A percentile compares a stretch with the other conserved stretches of the same genome.
phyloP scores from a whole-genome alignment of 768 basidiomycete genomes.

The Infundibulicybe gibba region DNA sequence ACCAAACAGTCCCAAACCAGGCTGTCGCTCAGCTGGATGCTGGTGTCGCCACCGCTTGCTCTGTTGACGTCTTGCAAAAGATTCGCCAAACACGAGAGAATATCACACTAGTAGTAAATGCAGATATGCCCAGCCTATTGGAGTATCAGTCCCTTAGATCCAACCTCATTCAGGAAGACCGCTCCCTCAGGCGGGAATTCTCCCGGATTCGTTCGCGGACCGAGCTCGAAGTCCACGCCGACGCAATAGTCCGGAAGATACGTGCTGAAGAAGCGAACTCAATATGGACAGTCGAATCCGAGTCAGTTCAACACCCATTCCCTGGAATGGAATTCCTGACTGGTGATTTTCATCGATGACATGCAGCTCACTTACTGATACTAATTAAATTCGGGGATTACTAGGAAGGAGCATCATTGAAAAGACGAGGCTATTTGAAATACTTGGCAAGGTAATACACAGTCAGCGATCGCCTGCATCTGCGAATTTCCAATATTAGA shows the following conservation, averaged over 20 bases:
- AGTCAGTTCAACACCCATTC: conserved; percentile 57
- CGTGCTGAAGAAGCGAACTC: conserved; percentile 49
- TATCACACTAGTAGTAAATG: too few relatives aligned
- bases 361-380: neutral
- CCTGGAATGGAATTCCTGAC: conserved; percentile 81
- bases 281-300: conserved; percentile 57
- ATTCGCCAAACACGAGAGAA: too few relatives aligned
- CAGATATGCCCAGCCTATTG: too few relatives aligned
- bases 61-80: too few relatives aligned
- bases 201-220: conserved; percentile 23
- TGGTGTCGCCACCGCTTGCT: too few relatives aligned
- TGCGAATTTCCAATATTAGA: conserved; percentile 30
- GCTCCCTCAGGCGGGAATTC: conserved; percentile 48
- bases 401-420: conserved; percentile 54
- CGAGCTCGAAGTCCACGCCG: conserved; percentile 46
- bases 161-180: conserved; percentile 26
- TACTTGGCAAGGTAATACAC: conserved; percentile 52
- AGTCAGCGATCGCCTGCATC: neutral
- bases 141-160: neutral
- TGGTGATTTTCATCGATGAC: conserved; percentile 28
- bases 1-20: too few relatives aligned
- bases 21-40: too few relatives aligned
- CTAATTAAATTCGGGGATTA: neutral
- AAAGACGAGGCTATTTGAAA: conserved; percentile 56
- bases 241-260: conserved; percentile 50